Base-by-base conservation (phyloP, 306 rosid genomes). In the Cucurbita maxima region DNA sequence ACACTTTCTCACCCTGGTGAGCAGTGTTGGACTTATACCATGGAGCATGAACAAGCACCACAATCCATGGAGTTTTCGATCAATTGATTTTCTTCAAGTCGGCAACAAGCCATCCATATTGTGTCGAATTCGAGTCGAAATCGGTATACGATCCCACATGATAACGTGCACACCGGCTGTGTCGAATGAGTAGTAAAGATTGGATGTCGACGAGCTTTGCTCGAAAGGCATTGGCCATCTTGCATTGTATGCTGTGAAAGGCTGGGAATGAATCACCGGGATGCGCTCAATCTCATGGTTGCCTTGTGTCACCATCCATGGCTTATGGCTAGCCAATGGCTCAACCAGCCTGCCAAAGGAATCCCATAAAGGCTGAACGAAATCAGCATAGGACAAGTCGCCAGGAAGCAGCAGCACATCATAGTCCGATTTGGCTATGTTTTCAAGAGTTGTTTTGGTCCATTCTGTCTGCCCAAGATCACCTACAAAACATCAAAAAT, bases 221-320 rank as follows among this genome's bases (percentile, higher is more conserved):
- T 86, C 79, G 4, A 74, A 88, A 0, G 97, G 96, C 99, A 90
- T 94, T 8, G 58, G 75, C 98, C 98, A 94, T 57, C 98, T 77
- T 0, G 98, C 83, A 57, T 86, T 94, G 83, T 80, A 94, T 37
- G 99, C 92, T 0, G 92, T 91, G 88, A 94, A 93, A 7, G 86
- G 67, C 0, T 7, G 0, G 0, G 2, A 0, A 74, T 89, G 92
- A 59, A 86, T 0, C 2, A 82, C 0, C 0, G 88, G 92, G 41
- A 90, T 72, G 72, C 22, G 82, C 83, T 94, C 97, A 2, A 86
- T 1, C 57, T 91, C 99, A 22, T 94, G 97, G 85, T 94, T 87
- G 9, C 97, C 97, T 47, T 80, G 79, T 0, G 98, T 94, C 10
- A 94, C 96, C 99, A 94, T 91, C 99, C 99, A 94, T 1, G 99